These are phyloP conservation scores for Mycosphaerella sp. DNA, from an alignment of 2,329 filamentous ascomycete genomes.

Conservation along the genomic window DNA sequence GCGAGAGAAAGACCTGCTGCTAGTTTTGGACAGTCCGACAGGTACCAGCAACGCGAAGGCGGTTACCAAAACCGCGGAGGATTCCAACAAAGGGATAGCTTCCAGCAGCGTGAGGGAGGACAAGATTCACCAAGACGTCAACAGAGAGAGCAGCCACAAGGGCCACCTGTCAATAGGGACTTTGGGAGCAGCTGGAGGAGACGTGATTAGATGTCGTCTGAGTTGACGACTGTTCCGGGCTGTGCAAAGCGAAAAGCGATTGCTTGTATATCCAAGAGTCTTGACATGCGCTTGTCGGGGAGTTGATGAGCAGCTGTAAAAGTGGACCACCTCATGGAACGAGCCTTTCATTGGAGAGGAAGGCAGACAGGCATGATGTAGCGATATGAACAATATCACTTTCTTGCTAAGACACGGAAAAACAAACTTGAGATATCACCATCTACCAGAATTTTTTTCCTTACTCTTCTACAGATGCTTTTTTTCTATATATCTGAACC, in stretches of 20 bases:
- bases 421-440: too few species aligned
- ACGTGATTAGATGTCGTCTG: neutral
- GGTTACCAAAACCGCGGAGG: conserved; percentile 3
- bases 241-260: neutral
- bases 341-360: too few species aligned
- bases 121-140: neutral
- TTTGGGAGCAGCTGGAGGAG: conserved; percentile 9
- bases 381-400: too few species aligned
- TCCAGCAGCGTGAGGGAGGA: conserved; percentile 1
- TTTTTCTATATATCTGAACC: too few species aligned
- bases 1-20: conserved; percentile 13
- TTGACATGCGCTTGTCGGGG: neutral
- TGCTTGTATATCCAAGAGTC: neutral
- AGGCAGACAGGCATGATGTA: too few species aligned
- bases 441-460: too few species aligned
- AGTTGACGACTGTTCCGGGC: neutral
- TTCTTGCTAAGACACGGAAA: too few species aligned
- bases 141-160: conserved; percentile 3
- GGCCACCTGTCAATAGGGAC: conserved; percentile 2
- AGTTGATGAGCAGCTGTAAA: neutral
- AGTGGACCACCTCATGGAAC: neutral
- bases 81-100: conserved; percentile 5
- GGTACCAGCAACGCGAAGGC: neutral
- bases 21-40: conserved; percentile 1
- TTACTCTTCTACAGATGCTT: too few species aligned